phyloP scores from a whole-genome alignment of 805 yeast species.

The Candida dajiaensis region DNA sequence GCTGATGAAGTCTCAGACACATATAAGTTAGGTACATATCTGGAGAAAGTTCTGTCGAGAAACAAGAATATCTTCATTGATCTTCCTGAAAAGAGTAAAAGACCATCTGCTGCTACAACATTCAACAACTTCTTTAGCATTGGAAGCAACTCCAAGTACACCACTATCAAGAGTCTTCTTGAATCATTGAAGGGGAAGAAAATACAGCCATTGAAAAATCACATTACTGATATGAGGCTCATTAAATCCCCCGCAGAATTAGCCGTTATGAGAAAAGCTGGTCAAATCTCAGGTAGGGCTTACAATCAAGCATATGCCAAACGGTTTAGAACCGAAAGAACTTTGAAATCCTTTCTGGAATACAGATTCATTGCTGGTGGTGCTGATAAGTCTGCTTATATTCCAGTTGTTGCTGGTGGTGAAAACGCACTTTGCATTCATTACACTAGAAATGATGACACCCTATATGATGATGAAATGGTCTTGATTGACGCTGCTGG shows the following conservation, averaged over 20 bases:
- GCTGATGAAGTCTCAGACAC: conserved; percentile 69
- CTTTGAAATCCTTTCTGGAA: conserved; percentile 74
- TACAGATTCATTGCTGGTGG: conserved; percentile 82
- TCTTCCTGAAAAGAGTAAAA: conserved; percentile 23
- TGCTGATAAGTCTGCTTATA: conserved; percentile 82
- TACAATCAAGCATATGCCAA: conserved; percentile 76
- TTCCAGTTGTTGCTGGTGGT: conserved; percentile 97
- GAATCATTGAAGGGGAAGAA: conserved; percentile 26
- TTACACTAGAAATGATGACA: conserved; percentile 87
- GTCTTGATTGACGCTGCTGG: conserved; percentile 97
- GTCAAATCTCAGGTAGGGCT: conserved; percentile 75
- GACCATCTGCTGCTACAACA: conserved; percentile 14
- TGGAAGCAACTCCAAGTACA: conserved; percentile 20
- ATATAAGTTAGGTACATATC: conserved; percentile 34
- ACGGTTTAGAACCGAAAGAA: conserved; percentile 65
- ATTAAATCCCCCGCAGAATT: conserved; percentile 76
- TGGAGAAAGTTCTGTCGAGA: conserved; percentile 42
- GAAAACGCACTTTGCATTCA: conserved; percentile 86
- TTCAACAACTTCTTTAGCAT: conserved; percentile 27
- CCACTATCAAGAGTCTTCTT: conserved; percentile 24
- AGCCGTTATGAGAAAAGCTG: conserved; percentile 74
- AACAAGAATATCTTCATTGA: conserved; percentile 55
- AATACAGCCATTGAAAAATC: conserved; percentile 36
- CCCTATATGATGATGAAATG: conserved; percentile 68
- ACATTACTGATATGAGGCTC: conserved; percentile 48